Conservation (phyloP, 352 stramenopile species). For the Poterioochromonas sp. region DNA sequence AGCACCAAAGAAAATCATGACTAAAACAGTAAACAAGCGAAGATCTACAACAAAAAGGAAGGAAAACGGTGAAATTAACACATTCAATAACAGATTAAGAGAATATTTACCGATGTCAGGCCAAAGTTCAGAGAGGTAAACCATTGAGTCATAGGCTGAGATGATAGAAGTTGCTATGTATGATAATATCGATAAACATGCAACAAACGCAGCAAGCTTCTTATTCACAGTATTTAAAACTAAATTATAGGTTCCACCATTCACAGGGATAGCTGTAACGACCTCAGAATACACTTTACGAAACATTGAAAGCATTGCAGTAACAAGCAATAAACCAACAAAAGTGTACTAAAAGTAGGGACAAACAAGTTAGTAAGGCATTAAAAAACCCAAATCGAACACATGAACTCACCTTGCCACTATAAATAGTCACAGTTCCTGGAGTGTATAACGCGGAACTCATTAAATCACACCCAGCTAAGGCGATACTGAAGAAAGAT, state of each 20-base stretch:
- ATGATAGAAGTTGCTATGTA: conserved; percentile 9
- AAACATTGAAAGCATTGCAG: background rate
- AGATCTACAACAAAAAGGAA: no score
- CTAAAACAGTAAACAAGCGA: background rate
- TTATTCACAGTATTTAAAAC: background rate
- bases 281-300: background rate
- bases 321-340: background rate
- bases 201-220: background rate
- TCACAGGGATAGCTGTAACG: conserved; percentile 2
- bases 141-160: background rate
- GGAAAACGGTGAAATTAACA: no score
- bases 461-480: background rate
- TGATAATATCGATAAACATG: background rate
- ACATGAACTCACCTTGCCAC: background rate
- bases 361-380: background rate
- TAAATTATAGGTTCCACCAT: background rate
- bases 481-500: background rate
- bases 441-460: background rate
- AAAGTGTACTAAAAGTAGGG: background rate
- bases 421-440: background rate
- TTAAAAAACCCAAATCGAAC: no score
- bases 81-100: no score
- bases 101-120: no score
- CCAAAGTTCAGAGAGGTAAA: background rate
- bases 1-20: background rate